Evolutionary conservation across 1,284 basidiomycete species (phyloP), one percentile per base, ranked within the genome.

Genomic region (Ustilago bromivora): DNA sequence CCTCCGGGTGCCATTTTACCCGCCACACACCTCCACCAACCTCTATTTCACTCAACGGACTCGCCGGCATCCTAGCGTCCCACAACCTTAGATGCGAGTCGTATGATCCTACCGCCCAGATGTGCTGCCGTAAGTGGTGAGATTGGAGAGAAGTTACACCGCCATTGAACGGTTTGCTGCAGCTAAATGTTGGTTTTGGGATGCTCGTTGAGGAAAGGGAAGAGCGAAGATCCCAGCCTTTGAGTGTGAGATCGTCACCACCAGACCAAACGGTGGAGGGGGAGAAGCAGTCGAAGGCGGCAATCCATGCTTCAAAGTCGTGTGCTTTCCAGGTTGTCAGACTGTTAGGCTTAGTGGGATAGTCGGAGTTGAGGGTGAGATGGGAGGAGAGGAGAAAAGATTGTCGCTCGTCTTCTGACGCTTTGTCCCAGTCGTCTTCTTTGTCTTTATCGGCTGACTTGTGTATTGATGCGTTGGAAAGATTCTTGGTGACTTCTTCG

Each of bases 21-120:
- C 97, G 90, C 97, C 97, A 99, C 12, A 92, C 92, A 2, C 97
- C 97, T 2, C 97, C 97, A 1, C 94, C 94, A 0, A 95, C 91
- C 59, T 92, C 89, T 17, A 90, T 89, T 47, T 90, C 88, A 0
- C 87, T 86, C 3, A 98, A 71, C 0, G 94, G 91, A 0, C 84
- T 83, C 1, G 88, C 83, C 1, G 91, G 90, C 61, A 91, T 92
- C 7, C 97, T 91, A 0, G 89, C 89, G 85, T 99, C 97, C 83
- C 95, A 98, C 0, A 98, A 86, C 1, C 92, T 90, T 19, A 99
- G 90, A 5, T 88, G 90, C 69, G 90, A 89, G 87, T 98, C 93
- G 86, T 99, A 99, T 84, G 95, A 95, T 74, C 96, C 97, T 2
- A 98, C 95, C 0, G 95, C 96, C 46, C 98, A 86, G 6, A 96